Percentiles rank a stretch among this genome's conserved stretches.
Evolutionary conservation across 305 asterid genomes (phyloP).

Genomic region (Fraxinus platypoda): DNA sequence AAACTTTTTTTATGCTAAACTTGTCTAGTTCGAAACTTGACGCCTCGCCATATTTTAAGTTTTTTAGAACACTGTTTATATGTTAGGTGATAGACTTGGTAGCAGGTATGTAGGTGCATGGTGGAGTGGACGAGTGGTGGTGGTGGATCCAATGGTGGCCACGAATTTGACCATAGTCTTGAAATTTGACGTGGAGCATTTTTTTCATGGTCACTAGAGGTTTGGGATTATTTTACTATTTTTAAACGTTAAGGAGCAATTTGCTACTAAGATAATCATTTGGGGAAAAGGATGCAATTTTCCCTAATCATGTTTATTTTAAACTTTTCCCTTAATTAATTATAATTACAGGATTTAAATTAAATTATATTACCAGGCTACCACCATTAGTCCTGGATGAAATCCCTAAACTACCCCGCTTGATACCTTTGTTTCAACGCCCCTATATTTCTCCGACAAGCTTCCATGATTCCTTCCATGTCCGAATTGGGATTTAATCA

Average conservation of each 20-base stretch:
- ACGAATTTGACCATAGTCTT: too few relatives aligned
- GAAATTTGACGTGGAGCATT: too few relatives aligned
- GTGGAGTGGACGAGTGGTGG: background rate
- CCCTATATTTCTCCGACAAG: slow-evolving; percentile 25
- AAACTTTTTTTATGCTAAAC: too few relatives aligned
- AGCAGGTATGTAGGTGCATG: background rate
- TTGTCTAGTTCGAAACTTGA: too few relatives aligned
- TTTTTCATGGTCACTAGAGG: background rate
- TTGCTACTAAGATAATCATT: background rate
- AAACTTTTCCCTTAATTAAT: background rate
- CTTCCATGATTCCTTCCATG: slow-evolving; percentile 2
- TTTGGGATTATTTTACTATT: background rate
- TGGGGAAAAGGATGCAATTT: background rate
- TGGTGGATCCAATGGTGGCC: too few relatives aligned
- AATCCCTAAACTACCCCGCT: slow-evolving; percentile 24
- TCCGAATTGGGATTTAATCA: slow-evolving; percentile 16
- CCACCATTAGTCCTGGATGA: background rate
- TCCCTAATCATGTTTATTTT: background rate
- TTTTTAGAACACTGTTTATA: too few relatives aligned
- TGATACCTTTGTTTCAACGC: slow-evolving; percentile 13
- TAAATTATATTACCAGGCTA: background rate
- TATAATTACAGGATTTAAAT: background rate
- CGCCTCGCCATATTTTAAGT: too few relatives aligned
- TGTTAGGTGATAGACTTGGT: background rate
- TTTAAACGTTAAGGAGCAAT: background rate